A percentile compares a stretch with the other conserved stretches of the same genome.
Conservation (phyloP, 2,329 filamentous ascomycete genomes). For the Alternaria conjuncta region DNA sequence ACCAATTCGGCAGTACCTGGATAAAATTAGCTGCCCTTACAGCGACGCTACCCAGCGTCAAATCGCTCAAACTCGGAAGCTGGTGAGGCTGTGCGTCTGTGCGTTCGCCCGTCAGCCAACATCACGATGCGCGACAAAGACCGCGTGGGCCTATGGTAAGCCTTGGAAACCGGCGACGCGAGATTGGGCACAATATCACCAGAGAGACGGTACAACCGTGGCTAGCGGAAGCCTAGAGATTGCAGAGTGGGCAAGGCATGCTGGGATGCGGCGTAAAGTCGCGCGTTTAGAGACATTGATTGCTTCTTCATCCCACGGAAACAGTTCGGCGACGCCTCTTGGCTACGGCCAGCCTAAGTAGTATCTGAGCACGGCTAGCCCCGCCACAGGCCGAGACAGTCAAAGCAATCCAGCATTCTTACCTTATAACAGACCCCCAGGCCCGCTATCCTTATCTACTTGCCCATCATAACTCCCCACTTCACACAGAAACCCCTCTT, state of each 20-base stretch:
- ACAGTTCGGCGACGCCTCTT: constrained; percentile 46
- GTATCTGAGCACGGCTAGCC: constrained; percentile 29
- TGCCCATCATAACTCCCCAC: constrained; percentile 25
- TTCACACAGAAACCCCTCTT: constrained; percentile 5
- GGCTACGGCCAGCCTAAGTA: constrained; percentile 39
- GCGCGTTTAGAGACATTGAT: constrained; percentile 21
- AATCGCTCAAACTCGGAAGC: constrained; percentile 45
- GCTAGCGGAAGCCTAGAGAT: constrained; percentile 7
- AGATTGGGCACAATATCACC: too few species aligned
- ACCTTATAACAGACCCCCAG: constrained; percentile 38
- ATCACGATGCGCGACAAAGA: not conserved
- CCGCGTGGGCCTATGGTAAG: not conserved
- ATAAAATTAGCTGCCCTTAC: constrained; percentile 38
- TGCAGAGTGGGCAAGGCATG: constrained; percentile 23
- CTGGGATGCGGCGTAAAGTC: constrained; percentile 11
- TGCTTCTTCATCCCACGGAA: constrained; percentile 49
- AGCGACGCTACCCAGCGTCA: constrained; percentile 43
- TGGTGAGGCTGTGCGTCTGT: constrained; percentile 34
- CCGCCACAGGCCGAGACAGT: constrained; percentile 44
- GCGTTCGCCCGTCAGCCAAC: constrained; percentile 13
- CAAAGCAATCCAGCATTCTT: constrained; percentile 19
- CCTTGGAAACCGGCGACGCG: not conserved
- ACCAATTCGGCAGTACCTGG: constrained; percentile 25
- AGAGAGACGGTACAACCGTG: not conserved
- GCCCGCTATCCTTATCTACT: constrained; percentile 31